Percentiles rank a stretch among this genome's conserved stretches.
phyloP scores from a whole-genome alignment of 345 rosid genomes.

The Eucalyptus guilfoylei region DNA sequence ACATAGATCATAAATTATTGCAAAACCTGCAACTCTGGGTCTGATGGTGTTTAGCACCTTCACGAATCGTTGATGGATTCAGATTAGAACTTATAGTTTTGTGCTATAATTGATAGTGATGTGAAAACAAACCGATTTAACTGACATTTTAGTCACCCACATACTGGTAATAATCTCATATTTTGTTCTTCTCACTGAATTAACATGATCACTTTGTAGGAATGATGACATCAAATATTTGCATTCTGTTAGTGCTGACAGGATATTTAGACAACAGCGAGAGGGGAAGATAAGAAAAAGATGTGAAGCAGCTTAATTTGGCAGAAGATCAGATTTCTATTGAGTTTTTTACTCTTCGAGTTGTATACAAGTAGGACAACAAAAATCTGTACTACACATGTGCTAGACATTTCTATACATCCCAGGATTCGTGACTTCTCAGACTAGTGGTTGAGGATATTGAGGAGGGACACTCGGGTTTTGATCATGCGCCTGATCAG shows the following conservation, averaged over 20 bases:
- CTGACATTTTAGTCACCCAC: background rate
- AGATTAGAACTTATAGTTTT: background rate
- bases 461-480: conserved; percentile 27
- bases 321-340: background rate
- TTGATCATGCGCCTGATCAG: conserved; percentile 27
- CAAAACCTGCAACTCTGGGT: background rate
- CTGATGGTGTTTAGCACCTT: background rate
- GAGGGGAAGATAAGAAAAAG: background rate
- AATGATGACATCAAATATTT: background rate
- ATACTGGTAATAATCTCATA: background rate
- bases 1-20: background rate
- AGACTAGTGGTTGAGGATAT: conserved; percentile 10
- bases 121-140: background rate
- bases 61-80: background rate
- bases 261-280: background rate
- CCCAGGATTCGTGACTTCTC: background rate
- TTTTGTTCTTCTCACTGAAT: background rate
- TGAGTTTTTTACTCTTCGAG: background rate
- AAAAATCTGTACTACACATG: background rate
- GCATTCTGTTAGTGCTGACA: background rate
- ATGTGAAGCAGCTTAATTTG: background rate
- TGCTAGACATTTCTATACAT: background rate
- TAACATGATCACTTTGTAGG: background rate
- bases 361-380: background rate
- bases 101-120: background rate